Base-by-base conservation (phyloP, 192 early-diverging fungal species). In the Lobosporangium transversale region DNA sequence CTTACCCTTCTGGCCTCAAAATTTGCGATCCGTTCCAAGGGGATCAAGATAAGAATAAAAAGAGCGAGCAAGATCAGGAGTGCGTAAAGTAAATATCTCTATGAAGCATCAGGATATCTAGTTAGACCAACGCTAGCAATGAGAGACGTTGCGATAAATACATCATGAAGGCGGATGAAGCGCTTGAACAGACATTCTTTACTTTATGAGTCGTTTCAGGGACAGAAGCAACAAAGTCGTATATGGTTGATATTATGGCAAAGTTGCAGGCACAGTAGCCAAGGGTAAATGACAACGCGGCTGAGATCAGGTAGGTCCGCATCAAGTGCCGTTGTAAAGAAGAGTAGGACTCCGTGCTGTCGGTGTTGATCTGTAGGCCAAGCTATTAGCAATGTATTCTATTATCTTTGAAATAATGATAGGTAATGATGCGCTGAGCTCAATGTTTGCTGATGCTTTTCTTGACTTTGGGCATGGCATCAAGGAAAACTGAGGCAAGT, bases 1-100 rank as follows among this genome's bases (percentile, higher is more conserved):
- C 26, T 31, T 74, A 83, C 82, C 57, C 74, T 71, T 58, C 74
- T 71, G 7, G 82, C 79, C 50, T 83, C 82, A 58, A 78, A 83
- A 29, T 79, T 80, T 15, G 79, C 82, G 45, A 83, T 83, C 32
- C 75, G 75, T 30, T 83, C 73, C 35, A 83, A 42, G 11, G 82
- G 82, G 36, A 81, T 78, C 24, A 83, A 32, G 40, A 83, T 83
- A 24, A 81, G 37, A 26, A 80, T 48, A 53, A 83, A 83, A 1
- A 83, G 69, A 20, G 78, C 42, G 10, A 69, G 27, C 10, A 83
- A 60, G 31, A 69, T 68, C 26, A 83, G n/a, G 21, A 83, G 54
- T 3, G 76, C 79, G 66, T 80, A 80, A 18, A 83, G 62, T 4
- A 83, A 49, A 43, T 83, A 65, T 49, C 74, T 63, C 82, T 83